phyloP scores from a whole-genome alignment of 2,329 filamentous ascomycete genomes.

The Metarhizium album region DNA sequence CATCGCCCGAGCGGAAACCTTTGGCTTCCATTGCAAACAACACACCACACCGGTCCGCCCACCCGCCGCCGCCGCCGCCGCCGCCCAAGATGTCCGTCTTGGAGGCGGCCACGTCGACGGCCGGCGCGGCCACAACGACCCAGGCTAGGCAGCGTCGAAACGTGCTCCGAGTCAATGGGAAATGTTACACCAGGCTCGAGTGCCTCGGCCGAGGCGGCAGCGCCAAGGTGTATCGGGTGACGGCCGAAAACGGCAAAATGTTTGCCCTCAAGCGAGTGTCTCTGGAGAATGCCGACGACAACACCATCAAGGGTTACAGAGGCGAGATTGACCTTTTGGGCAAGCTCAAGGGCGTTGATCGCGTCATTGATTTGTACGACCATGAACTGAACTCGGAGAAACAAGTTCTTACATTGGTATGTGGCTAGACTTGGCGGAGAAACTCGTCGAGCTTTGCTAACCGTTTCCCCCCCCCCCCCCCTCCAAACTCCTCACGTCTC shows the following conservation, averaged over 20 bases:
- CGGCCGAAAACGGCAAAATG: constrained; percentile 93
- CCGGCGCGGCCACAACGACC: constrained; percentile 65
- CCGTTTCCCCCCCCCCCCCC: neutral
- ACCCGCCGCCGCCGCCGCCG: constrained; percentile 69
- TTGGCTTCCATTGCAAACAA: constrained; percentile 45
- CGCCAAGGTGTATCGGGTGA: constrained; percentile 89
- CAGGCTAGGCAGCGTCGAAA: constrained; percentile 68
- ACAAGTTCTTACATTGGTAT: constrained; percentile 72
- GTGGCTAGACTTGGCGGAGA: constrained; percentile 25
- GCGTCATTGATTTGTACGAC: constrained; percentile 84
- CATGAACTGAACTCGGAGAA: constrained; percentile 92
- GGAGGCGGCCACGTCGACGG: constrained; percentile 78
- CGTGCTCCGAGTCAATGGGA: constrained; percentile 80
- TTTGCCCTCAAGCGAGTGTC: constrained; percentile 91
- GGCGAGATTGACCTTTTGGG: constrained; percentile 88
- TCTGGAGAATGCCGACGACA: constrained; percentile 78
- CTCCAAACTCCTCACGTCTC: constrained; percentile 60
- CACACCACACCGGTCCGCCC: constrained; percentile 69
- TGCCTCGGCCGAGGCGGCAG: constrained; percentile 87
- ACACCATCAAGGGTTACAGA: constrained; percentile 75
- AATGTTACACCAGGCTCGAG: constrained; percentile 80
- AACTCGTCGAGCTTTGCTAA: too few species aligned
- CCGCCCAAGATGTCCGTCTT: constrained; percentile 94
- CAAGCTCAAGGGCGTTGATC: constrained; percentile 72
- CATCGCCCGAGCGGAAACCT: constrained; percentile 46